Percentiles rank a stretch among this genome's conserved stretches.
Conservation (phyloP, 148 eudicot genomes). For the Mesembryanthemum crystallinum region DNA sequence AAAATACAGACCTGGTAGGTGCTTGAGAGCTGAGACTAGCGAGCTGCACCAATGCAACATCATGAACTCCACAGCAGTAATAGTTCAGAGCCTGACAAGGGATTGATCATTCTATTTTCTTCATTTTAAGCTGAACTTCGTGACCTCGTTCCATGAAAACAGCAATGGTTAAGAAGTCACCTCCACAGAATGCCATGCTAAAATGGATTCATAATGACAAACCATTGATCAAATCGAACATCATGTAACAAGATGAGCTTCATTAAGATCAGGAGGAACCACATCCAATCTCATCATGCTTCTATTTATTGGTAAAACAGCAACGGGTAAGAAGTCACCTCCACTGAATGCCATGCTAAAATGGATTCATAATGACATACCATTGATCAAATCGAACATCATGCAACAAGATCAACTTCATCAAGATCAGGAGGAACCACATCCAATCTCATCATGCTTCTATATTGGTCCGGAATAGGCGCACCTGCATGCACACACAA, state of each 20-base stretch:
- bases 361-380: not conserved
- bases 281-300: conserved; percentile 74
- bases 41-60: not conserved
- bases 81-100: not conserved
- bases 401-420: conserved; percentile 71
- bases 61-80: not conserved
- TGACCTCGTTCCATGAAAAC: not conserved
- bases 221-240: not conserved
- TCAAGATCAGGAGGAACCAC: conserved; percentile 66
- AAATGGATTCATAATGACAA: not conserved
- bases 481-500: conserved; percentile 71
- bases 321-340: not conserved
- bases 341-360: not conserved
- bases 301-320: conserved; percentile 35
- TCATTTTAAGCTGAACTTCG: not conserved
- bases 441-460: conserved; percentile 67
- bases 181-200: not conserved
- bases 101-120: not conserved
- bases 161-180: not conserved
- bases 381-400: conserved; percentile 13
- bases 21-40: not conserved
- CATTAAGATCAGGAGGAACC: conserved; percentile 64
- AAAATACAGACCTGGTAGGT: not conserved
- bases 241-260: conserved; percentile 69
- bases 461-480: conserved; percentile 45